Evolutionary conservation across 2,329 filamentous ascomycete species (phyloP), one percentile per base, ranked within the genome.

Genomic region (Cytospora chrysosperma): DNA sequence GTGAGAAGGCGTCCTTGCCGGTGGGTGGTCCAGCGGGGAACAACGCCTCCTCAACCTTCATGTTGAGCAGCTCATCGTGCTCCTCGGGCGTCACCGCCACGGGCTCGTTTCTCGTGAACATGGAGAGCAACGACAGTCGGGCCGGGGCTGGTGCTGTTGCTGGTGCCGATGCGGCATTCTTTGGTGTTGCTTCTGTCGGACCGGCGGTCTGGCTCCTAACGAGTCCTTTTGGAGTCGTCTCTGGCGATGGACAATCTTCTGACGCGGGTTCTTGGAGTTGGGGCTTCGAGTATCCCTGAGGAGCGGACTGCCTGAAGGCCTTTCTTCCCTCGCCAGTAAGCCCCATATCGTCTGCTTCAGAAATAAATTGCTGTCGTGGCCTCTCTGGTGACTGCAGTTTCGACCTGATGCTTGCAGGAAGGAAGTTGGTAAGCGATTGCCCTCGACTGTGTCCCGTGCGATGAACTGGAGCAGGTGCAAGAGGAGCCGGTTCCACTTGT

Each of bases 1-100:
- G 85, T 1, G 85, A 86, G 71, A 86, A 85, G 1, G 81, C 70
- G 49, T 85, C 81, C 43, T 77, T 73, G 15, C 81, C 77, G 0
- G 70, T 68, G 1, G 81, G 76, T 0, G 75, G 69, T 2, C 76
- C 75, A 1, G 73, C 67, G 0, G 85, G 83, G 65, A 82, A 86
- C 15, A 88, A 78, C 0, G 81, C 81, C 1, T 79, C 72, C 34
- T 83, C 79, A 47, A 88, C 78, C 69, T 88, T 79, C 56, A 88
- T 75, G 56, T 78, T 79, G 68, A 81, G 79, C 7, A 87, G 77
- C 63, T 86, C 83, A 65, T 88, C 85, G 61, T 82, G 75, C 71
- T 74, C 17, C 69, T 72, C 37, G 68, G 65, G 68, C 27, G 66
- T 71, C 4, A 67, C 56, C 1, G 64, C 56, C 32, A 58, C 40